Evolutionary conservation across 2,329 filamentous ascomycete species (phyloP), one percentile per base, ranked within the genome.

Genomic region (Pseudogymnoascus sp.): DNA sequence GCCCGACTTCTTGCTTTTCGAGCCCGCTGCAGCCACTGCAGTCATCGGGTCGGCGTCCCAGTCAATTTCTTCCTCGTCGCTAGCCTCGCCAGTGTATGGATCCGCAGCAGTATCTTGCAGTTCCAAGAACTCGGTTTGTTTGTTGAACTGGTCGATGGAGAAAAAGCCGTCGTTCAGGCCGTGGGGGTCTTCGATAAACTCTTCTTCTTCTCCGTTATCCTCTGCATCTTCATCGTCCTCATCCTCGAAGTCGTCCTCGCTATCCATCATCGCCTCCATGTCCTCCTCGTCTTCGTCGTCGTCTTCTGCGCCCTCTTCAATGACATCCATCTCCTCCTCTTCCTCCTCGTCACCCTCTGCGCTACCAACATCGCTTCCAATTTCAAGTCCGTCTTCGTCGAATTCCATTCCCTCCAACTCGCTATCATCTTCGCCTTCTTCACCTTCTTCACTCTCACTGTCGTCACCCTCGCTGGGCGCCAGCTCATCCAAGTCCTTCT

Each of bases 111-210:
- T 82, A 72, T 97, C 93, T 73, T 91, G 88, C 65, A 90, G 85
- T 74, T 99, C 94, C 57, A 97, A 85, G 71, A 88, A 88, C 69
- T 96, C 90, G 1, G 91, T 90, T 71, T 95, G 90, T 71, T 88
- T 90, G 79, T 99, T 99, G 82, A 99, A 99, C 63, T 95, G 86
- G 69, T 97, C 92, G 68, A 99, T 93, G 14, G 91, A 96, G 76
- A 99, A 99, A 77, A 99, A 99, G 4, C 91, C 93, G 71, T 99
- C 94, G 70, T 99, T 97, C 33, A 99, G 83, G 6, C 91, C 91
- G 70, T 94, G 81, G 3, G 86, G 85, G 69, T 97, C 91, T 67
- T 86, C 80, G 7, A 85, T 76, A 63, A 87, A 87, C 38, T 82
- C 81, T 57, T 81, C 80, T 1, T 75, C 73, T 4, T 77, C 72